phyloP scores from a whole-genome alignment of 805 yeast species.

The Debaryomyces hansenii region DNA sequence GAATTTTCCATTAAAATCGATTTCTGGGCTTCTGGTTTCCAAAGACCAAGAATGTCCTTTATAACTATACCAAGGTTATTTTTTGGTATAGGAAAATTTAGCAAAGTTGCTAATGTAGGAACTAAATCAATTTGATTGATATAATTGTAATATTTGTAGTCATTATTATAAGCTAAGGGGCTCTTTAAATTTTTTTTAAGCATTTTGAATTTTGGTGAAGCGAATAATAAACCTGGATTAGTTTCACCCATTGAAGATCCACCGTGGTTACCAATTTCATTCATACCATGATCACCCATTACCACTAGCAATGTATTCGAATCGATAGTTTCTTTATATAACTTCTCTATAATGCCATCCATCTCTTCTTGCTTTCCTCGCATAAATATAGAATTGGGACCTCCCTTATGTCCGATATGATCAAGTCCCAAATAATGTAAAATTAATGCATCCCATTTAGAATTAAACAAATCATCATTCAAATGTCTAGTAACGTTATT shows the following conservation, averaged over 20 bases:
- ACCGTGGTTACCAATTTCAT: slow-evolving; percentile 93
- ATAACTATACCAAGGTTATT: slow-evolving; percentile 76
- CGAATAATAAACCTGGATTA: slow-evolving; percentile 72
- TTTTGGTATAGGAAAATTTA: slow-evolving; percentile 67
- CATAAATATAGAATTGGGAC: slow-evolving; percentile 82
- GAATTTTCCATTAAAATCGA: slow-evolving; percentile 54
- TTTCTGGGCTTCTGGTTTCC: slow-evolving; percentile 37
- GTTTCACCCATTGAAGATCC: slow-evolving; percentile 94
- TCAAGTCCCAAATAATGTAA: slow-evolving; percentile 92
- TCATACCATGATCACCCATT: slow-evolving; percentile 96
- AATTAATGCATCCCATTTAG: slow-evolving; percentile 80
- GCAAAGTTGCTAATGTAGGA: slow-evolving; percentile 61
- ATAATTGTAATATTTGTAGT: slow-evolving; percentile 52
- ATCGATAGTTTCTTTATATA: slow-evolving; percentile 39
- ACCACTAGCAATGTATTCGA: slow-evolving; percentile 65
- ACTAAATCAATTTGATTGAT: slow-evolving; percentile 73
- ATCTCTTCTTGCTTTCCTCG: slow-evolving; percentile 78
- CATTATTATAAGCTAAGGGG: slow-evolving; percentile 39
- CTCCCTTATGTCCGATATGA: slow-evolving; percentile 98
- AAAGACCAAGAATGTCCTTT: slow-evolving; percentile 53
- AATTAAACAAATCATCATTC: slow-evolving; percentile 50
- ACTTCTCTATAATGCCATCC: slow-evolving; percentile 62
- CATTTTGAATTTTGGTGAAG: slow-evolving; percentile 58
- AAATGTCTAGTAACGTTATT: slow-evolving; percentile 89
- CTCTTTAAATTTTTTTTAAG: slow-evolving; percentile 22